Conservation (phyloP, 768 basidiomycete species). For the Lenzites betulinus region DNA sequence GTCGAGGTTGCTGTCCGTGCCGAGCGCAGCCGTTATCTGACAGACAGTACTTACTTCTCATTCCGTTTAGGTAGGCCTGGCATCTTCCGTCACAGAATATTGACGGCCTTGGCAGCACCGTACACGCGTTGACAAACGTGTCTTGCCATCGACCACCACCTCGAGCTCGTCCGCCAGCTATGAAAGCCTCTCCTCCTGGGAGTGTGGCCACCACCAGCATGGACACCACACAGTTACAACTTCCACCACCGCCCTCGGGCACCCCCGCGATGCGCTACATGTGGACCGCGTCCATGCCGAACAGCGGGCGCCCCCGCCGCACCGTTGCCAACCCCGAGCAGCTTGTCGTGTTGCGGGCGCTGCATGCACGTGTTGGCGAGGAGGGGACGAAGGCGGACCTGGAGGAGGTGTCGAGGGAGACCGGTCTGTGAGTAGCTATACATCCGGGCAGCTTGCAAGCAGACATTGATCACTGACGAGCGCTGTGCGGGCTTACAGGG, state of each 20-base stretch:
- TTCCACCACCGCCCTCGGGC: not conserved
- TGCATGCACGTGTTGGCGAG: conserved; percentile 12
- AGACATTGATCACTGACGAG: not conserved
- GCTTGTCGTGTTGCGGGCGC: conserved; percentile 8
- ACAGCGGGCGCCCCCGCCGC: not conserved
- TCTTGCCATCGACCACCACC: not conserved
- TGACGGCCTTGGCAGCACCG: not conserved
- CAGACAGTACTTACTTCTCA: no score
- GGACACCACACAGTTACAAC: not conserved
- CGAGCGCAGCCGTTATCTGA: no score
- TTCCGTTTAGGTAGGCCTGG: no score
- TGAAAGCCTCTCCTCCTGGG: not conserved
- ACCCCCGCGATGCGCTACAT: conserved; percentile 7
- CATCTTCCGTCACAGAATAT: no score
- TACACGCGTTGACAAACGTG: not conserved
- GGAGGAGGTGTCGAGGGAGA: conserved; percentile 15
- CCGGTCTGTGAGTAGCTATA: conserved; percentile 28
- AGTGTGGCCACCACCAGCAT: not conserved
- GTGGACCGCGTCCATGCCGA: conserved; percentile 4
- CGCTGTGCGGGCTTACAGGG: conserved; percentile 2
- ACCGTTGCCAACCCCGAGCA: conserved; percentile 18
- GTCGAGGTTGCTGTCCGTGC: no score
- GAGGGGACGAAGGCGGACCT: conserved; percentile 19
- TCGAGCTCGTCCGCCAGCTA: not conserved
- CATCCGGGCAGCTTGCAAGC: no score